These are phyloP conservation scores for Abrus pulchellus DNA, from an alignment of 306 rosid species.

Conservation along the genomic window DNA sequence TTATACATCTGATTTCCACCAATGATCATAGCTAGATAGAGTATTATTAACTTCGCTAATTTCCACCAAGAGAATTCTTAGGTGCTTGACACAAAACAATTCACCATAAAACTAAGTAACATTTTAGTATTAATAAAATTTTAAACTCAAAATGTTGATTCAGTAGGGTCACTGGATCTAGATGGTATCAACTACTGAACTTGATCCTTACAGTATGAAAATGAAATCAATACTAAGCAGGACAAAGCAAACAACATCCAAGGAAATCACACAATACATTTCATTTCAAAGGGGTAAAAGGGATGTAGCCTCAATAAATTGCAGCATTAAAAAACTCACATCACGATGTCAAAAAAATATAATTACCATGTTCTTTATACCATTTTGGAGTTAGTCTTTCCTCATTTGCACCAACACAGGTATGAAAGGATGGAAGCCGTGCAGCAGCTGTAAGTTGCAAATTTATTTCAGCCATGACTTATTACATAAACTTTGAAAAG, in stretches of 20 bases:
- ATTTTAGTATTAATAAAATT: not conserved
- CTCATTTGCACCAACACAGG: slow-evolving; percentile 94
- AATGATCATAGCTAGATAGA: not conserved
- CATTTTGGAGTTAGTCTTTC: slow-evolving; percentile 95
- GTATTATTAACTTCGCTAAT: not conserved
- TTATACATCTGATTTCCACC: slow-evolving; percentile 14
- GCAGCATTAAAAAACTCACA: not conserved
- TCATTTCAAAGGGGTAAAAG: slow-evolving; percentile 26
- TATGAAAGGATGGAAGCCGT: slow-evolving; percentile 95
- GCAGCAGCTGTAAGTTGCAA: slow-evolving; percentile 71
- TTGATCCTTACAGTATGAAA: not conserved
- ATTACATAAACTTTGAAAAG: slow-evolving; percentile 17
- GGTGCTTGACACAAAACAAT: slow-evolving; percentile 1
- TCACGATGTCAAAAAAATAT: slow-evolving; percentile 43
- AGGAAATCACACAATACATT: slow-evolving; percentile 31
- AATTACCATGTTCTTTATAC: slow-evolving; percentile 94
- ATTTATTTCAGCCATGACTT: slow-evolving; percentile 41
- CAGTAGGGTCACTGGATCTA: slow-evolving; percentile 25
- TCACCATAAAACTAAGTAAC: slow-evolving; percentile 11
- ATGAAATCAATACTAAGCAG: slow-evolving; percentile 16
- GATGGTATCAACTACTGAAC: slow-evolving; percentile 34
- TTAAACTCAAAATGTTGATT: not conserved
- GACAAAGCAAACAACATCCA: slow-evolving; percentile 26
- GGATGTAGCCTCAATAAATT: slow-evolving; percentile 2
- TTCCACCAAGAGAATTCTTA: not conserved